Base-by-base conservation (phyloP, 73 alveolate genomes). In the Paramecium primaurelia region DNA sequence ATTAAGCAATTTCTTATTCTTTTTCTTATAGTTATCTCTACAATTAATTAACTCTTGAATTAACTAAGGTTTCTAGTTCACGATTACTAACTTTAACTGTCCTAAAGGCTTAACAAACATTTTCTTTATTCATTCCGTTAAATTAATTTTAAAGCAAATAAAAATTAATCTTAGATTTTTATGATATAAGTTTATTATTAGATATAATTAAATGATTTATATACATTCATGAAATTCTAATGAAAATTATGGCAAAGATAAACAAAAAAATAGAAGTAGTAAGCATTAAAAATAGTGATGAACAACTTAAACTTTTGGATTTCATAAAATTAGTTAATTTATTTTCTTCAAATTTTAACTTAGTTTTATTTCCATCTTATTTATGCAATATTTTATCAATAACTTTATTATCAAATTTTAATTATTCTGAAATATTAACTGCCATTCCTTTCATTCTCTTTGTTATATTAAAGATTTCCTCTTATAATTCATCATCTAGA, bases 91-190 rank as follows among this genome's bases (percentile, higher is more conserved):
- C 84, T 34, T 64, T 64, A 8, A 64, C 84, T 11, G 84, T 64
- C 30, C 30, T 64, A 34, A 64, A 64, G 84, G 84, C 84, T 64
- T 64, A 54, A 51, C 84, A 64, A 64, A 64, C 84, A 64, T 64
- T 64, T 34, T 64, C 84, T 34, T 64, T 64, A 64, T 64, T 64
- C 84, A 64, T 64, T 54, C 84, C 84, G 84, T 64, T 64, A 64
- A 64, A 64, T 64, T 64, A 64, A 25, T 49, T 54, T 54, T 54
- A 54, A 54, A 3, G 32, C 11, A 54, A 54, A 54, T 54, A 54
- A 54, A 54, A 54, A 54, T 54, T 3, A 18, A 18, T 54, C 6
- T 54, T 12, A 22, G 25, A 22, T 22, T 22, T 22, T 22, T 22
- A 22, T 22, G 25, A 0, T 22, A 11, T 42, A 1, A 9, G 16